A percentile compares a stretch with the other conserved stretches of the same genome.
phyloP scores from a whole-genome alignment of 371 early-diverging fungal genomes.

The Zancudomyces culisetae region DNA sequence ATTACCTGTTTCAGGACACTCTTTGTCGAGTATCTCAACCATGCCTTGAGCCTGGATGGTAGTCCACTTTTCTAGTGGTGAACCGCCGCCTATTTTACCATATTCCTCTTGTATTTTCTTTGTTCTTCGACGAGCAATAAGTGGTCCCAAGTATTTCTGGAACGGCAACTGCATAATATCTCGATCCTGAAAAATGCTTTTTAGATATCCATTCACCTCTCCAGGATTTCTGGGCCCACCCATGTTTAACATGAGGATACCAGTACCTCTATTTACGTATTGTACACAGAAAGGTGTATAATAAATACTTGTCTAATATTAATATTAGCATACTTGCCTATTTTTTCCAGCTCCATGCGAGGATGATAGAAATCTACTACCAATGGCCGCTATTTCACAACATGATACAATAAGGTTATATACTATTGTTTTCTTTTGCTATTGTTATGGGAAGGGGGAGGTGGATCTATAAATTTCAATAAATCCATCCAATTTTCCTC shows the following conservation, averaged over 20 bases:
- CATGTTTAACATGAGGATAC: constrained; percentile 75
- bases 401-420: too few species aligned
- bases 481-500: too few species aligned
- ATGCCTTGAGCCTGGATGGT: constrained; percentile 62
- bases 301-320: too few species aligned
- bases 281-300: too few species aligned
- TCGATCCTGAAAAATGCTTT: constrained; percentile 75
- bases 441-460: too few species aligned
- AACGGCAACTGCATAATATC: constrained; percentile 83
- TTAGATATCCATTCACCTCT: constrained; percentile 64
- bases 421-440: too few species aligned
- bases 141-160: constrained; percentile 49
- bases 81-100: constrained; percentile 82
- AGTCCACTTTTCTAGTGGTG: constrained; percentile 83
- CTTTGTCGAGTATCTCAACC: constrained; percentile 50
- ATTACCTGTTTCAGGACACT: constrained; percentile 63
- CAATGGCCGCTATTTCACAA: too few species aligned
- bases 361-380: too few species aligned
- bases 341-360: too few species aligned
- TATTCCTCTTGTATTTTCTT: constrained; percentile 80
- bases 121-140: constrained; percentile 66
- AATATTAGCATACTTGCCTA: too few species aligned
- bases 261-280: constrained; percentile 34
- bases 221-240: constrained; percentile 70
- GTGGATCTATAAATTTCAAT: too few species aligned